These are phyloP conservation scores for Pyrenophora tritici-repentis DNA, from an alignment of 2,329 filamentous ascomycete species.

Conservation along the genomic window DNA sequence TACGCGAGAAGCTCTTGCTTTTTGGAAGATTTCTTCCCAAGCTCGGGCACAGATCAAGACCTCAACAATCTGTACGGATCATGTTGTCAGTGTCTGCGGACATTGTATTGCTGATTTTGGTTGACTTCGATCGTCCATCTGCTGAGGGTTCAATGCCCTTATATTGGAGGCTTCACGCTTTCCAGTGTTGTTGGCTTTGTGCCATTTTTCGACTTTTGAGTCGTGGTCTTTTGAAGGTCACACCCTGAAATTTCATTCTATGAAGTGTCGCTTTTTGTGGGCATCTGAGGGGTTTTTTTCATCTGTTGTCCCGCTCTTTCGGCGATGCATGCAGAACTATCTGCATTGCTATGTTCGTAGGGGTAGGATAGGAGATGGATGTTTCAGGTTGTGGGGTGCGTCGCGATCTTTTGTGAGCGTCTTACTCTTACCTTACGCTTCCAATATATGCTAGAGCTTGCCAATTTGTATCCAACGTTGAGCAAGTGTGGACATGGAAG, in stretches of 20 bases:
- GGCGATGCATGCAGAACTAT: too few species aligned
- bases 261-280: conserved; percentile 2
- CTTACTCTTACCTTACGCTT: conserved; percentile 33
- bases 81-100: neutral
- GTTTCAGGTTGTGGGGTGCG: neutral
- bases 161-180: too few species aligned
- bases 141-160: too few species aligned
- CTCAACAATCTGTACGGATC: conserved; percentile 16
- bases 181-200: too few species aligned
- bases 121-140: too few species aligned
- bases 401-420: conserved; percentile 1
- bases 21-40: neutral
- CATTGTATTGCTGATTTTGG: too few species aligned
- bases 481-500: conserved; percentile 52
- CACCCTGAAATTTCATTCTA: neutral
- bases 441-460: conserved; percentile 51
- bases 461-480: conserved; percentile 44
- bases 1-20: neutral
- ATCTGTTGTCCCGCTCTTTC: neutral
- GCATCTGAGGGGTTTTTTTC: conserved; percentile 12
- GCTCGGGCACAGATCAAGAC: conserved; percentile 18
- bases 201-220: too few species aligned
- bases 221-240: conserved; percentile 8
- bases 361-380: neutral
- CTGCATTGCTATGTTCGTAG: too few species aligned